Evolutionary conservation across 345 rosid species (phyloP).

Genomic region (Brassica incana): DNA sequence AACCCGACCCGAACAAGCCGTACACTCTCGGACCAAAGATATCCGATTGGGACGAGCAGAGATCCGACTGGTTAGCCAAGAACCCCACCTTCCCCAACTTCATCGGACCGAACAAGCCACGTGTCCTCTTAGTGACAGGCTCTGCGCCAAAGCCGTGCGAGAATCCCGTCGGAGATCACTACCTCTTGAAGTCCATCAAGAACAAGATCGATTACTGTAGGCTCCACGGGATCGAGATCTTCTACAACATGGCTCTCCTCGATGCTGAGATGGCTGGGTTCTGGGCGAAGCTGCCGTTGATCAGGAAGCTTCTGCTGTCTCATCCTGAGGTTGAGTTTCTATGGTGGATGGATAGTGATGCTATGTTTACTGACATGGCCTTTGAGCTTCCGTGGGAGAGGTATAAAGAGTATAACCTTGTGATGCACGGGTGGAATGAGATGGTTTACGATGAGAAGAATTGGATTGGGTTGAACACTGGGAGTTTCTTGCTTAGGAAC

Average conservation of each 20-base stretch:
- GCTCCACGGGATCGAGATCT: slow-evolving; percentile 64
- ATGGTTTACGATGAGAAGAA: background rate
- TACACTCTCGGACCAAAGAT: slow-evolving; percentile 63
- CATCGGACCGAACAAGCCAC: slow-evolving; percentile 55
- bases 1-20: slow-evolving; percentile 46
- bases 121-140: slow-evolving; percentile 11
- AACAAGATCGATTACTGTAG: slow-evolving; percentile 84
- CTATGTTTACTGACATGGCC: background rate
- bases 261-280: too few relatives aligned
- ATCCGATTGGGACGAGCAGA: slow-evolving; percentile 63
- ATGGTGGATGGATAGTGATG: background rate
- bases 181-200: slow-evolving; percentile 65
- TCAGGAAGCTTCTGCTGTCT: slow-evolving; percentile 61
- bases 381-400: background rate
- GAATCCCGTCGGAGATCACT: slow-evolving; percentile 72
- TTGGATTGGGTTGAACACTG: background rate
- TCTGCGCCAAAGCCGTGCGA: slow-evolving; percentile 34
- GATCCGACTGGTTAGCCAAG: slow-evolving; percentile 53
- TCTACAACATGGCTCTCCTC: slow-evolving; percentile 66
- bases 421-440: background rate
- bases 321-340: slow-evolving; percentile 30
- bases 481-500: background rate
- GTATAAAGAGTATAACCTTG: background rate
- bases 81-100: slow-evolving; percentile 63
- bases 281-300: slow-evolving; percentile 72